A percentile compares a stretch with the other conserved stretches of the same genome.
Conservation (phyloP, 2,329 filamentous ascomycete species). For the Pyrenophora teres region DNA sequence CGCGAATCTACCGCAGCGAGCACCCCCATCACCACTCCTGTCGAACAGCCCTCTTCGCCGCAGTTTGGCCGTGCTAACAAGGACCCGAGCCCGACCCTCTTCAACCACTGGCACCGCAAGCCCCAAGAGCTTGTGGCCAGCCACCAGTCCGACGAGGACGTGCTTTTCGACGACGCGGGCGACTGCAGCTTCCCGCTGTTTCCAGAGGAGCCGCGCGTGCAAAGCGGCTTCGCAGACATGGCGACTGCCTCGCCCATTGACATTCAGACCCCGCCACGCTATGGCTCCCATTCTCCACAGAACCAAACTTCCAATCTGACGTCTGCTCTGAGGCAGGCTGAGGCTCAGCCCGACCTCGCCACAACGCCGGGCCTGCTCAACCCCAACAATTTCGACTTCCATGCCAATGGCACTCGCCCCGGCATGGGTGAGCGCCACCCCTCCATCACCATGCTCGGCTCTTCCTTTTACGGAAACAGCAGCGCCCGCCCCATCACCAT, state of each 20-base stretch:
- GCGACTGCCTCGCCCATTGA: constrained; percentile 62
- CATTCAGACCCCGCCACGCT: constrained; percentile 59
- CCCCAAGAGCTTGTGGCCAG: constrained; percentile 40
- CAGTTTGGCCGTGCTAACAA: constrained; percentile 50
- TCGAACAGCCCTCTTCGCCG: constrained; percentile 48
- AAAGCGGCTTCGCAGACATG: constrained; percentile 50
- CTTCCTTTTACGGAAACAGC: constrained; percentile 59
- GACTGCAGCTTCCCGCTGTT: constrained; percentile 50
- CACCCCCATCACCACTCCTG: constrained; percentile 54
- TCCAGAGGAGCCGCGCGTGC: constrained; percentile 37
- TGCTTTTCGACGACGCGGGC: constrained; percentile 49
- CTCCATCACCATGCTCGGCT: constrained; percentile 55
- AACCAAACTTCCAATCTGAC: constrained; percentile 68
- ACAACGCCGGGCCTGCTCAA: constrained; percentile 51
- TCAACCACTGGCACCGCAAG: constrained; percentile 54
- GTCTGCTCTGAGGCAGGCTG: constrained; percentile 61
- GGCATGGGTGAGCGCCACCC: constrained; percentile 56
- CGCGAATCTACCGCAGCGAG: constrained; percentile 58
- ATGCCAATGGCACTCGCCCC: constrained; percentile 32
- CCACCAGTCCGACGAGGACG: constrained; percentile 40
- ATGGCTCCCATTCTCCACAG: constrained; percentile 63
- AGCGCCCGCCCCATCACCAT: constrained; percentile 66
- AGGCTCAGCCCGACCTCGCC: constrained; percentile 38
- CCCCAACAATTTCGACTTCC: constrained; percentile 38
- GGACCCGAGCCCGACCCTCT: constrained; percentile 40